Base-by-base conservation (phyloP, 2,329 filamentous ascomycete genomes). In the Penicillium psychrosexuale region DNA sequence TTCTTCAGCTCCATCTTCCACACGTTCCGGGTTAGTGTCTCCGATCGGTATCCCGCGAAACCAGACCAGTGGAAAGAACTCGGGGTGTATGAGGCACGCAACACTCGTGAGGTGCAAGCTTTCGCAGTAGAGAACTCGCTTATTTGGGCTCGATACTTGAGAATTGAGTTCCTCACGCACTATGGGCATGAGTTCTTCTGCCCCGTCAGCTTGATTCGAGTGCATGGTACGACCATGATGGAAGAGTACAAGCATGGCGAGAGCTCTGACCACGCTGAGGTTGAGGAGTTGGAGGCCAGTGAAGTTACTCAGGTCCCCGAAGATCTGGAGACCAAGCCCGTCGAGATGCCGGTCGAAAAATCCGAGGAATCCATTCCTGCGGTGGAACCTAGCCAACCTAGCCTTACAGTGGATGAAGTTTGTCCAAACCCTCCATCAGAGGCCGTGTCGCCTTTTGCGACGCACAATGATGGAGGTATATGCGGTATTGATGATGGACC, bases 1-100 rank as follows among this genome's bases (percentile, higher is more conserved):
- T 99, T 99, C 78, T 99, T 99, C 78, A 96, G 91, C 52, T 97
- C 91, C 69, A 97, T 96, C 82, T 89, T 97, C 65, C 88, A 91
- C 50, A 89, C 87, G 45, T 97, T 99, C 72, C 84, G 89, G 48
- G 85, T 97, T 63, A 95, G 90, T 69, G 93, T 97, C 45, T 95
- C 92, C 55, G 94, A 97, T 75, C 86, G 91, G 53, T 97, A 97
- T 72, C 94, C 94, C 0, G 89, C 94, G 51, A 97, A 97, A 73
- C 74, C 84, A 53, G 92, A 96, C 47, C 90, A 94, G 64, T 99
- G 94, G 94, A 91, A 88, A 62, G 86, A 91, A 40, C 72, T 97
- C 43, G 94, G 91, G 7, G 88, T 86, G 0, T 97, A 94, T 62
- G 90, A 97, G 71, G 94, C 93, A 2, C 84, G 90, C 49, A 99